A percentile compares a stretch with the other conserved stretches of the same genome.
Evolutionary conservation across 192 early-diverging fungal species (phyloP).

Genomic region (Entomortierella chlamydospora): DNA sequence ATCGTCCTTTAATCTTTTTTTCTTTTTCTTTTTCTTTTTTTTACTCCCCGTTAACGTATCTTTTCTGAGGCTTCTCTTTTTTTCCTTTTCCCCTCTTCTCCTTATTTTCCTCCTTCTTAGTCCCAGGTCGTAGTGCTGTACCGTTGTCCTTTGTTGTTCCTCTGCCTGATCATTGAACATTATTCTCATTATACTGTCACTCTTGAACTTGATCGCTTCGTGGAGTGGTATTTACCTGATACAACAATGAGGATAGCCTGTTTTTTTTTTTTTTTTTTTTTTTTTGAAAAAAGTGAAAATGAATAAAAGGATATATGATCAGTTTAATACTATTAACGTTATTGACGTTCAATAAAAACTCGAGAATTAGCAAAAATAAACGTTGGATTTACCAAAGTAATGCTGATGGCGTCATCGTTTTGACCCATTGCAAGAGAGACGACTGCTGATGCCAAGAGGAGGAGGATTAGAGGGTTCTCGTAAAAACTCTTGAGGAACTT

Average conservation of each 20-base stretch:
- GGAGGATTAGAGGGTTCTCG: slow-evolving; percentile 85
- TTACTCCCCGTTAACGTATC: not conserved
- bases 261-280: too few species aligned
- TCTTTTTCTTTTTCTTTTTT: not conserved
- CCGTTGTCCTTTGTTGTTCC: not conserved
- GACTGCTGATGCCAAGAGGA: slow-evolving; percentile 78
- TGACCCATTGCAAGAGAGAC: slow-evolving; percentile 83
- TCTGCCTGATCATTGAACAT: not conserved
- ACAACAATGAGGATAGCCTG: slow-evolving; percentile 60
- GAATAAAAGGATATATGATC: too few species aligned
- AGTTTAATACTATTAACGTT: too few species aligned
- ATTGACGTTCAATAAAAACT: too few species aligned
- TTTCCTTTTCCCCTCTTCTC: not conserved
- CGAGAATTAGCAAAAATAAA: not conserved
- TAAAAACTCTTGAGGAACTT: slow-evolving; percentile 88
- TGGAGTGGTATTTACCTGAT: slow-evolving; percentile 35
- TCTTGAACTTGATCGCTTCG: not conserved
- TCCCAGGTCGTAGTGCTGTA: too few species aligned
- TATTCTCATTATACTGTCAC: not conserved
- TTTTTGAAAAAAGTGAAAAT: too few species aligned
- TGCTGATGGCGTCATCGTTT: slow-evolving; percentile 85
- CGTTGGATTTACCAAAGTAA: slow-evolving; percentile 70
- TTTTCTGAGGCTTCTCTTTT: not conserved
- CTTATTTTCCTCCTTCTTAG: not conserved
- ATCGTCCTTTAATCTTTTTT: too few species aligned